Conservation (phyloP, 441 rosid genomes). For the Syzygium malaccense region DNA sequence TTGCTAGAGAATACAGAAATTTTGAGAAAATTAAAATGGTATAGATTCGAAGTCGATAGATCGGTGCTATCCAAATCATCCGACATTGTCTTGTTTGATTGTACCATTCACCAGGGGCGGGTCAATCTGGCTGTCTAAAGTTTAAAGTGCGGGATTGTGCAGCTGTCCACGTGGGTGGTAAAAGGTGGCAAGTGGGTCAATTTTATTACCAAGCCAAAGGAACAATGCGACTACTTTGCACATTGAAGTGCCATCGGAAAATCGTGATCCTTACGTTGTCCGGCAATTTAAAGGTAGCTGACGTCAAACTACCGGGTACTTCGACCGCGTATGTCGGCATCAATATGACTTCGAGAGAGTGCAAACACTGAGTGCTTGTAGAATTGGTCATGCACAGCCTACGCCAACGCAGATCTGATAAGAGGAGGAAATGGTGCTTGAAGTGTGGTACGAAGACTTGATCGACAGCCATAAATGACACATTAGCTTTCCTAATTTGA, state of each 20-base stretch:
- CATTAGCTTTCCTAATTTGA: too few relatives aligned
- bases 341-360: slow-evolving; percentile 38
- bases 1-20: neutral
- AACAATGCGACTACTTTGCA: slow-evolving; percentile 42
- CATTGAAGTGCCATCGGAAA: slow-evolving; percentile 46
- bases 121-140: neutral
- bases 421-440: slow-evolving; percentile 51
- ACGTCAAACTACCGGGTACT: slow-evolving; percentile 14
- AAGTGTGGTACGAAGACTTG: slow-evolving; percentile 43
- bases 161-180: slow-evolving; percentile 36
- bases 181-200: slow-evolving; percentile 22
- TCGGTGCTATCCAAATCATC: neutral
- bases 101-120: neutral
- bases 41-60: neutral
- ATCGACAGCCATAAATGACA: slow-evolving; percentile 14
- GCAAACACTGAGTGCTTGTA: slow-evolving; percentile 34
- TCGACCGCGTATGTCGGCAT: slow-evolving; percentile 1
- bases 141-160: neutral
- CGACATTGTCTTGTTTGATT: neutral
- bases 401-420: slow-evolving; percentile 34
- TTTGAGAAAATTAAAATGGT: neutral
- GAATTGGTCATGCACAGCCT: slow-evolving; percentile 60
- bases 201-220: slow-evolving; percentile 41
- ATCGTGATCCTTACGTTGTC: slow-evolving; percentile 26
- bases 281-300: slow-evolving; percentile 23